phyloP scores from a whole-genome alignment of 2,329 filamentous ascomycete genomes.

The Aspergillus sergii region DNA sequence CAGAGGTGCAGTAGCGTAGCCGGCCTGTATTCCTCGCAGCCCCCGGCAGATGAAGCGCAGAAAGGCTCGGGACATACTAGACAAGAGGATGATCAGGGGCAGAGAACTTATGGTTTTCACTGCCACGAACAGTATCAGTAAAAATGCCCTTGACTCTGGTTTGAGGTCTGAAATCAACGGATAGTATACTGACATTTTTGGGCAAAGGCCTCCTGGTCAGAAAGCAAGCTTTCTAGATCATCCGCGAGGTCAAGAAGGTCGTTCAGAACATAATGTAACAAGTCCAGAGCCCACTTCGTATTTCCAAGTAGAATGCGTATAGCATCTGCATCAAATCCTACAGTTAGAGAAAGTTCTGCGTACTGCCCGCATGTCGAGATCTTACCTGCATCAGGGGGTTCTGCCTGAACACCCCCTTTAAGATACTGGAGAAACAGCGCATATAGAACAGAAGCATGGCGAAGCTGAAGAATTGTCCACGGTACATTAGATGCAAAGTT shows the following conservation, averaged over 20 bases:
- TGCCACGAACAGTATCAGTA: conserved; percentile 11
- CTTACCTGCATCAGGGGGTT: conserved; percentile 61
- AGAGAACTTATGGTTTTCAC: conserved; percentile 44
- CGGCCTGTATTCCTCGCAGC: conserved; percentile 58
- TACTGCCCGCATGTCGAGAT: neutral
- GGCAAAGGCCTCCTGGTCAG: conserved; percentile 38
- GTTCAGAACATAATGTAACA: conserved; percentile 59
- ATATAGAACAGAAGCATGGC: conserved; percentile 66
- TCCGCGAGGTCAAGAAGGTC: conserved; percentile 52
- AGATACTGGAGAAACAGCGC: conserved; percentile 68
- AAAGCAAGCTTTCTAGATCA: conserved; percentile 36
- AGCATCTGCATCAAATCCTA: conserved; percentile 57
- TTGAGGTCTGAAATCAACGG: neutral
- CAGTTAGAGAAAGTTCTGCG: neutral
- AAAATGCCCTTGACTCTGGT: neutral
- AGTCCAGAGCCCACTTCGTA: conserved; percentile 75
- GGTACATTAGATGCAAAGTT: conserved; percentile 73
- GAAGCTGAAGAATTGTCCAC: conserved; percentile 72
- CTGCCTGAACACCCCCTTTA: conserved; percentile 49
- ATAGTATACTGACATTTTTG: conserved; percentile 35
- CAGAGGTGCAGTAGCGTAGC: conserved; percentile 42
- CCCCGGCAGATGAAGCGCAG: conserved; percentile 69
- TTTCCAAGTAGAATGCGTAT: conserved; percentile 73
- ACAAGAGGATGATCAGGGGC: conserved; percentile 63
- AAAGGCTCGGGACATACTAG: conserved; percentile 73